Percentiles rank a stretch among this genome's conserved stretches.
Conservation (phyloP, 306 rosid species). For the Prunus mongolica region DNA sequence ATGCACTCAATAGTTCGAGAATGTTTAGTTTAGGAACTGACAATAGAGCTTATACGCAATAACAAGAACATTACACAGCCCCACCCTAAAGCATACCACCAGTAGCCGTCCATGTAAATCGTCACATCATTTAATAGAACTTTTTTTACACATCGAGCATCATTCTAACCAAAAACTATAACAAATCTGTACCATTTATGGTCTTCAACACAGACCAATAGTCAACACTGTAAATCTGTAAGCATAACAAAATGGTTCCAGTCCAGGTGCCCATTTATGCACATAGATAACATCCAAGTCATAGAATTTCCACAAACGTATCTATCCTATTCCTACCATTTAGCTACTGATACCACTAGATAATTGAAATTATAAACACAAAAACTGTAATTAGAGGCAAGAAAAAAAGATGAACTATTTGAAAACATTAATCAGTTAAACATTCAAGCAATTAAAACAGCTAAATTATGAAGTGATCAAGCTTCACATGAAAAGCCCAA, state of each 20-base stretch:
- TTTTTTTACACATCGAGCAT: not conserved
- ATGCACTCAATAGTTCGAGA: not conserved
- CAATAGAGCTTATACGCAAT: not conserved
- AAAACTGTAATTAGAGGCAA: not conserved
- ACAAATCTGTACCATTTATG: not conserved
- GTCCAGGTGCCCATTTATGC: not conserved
- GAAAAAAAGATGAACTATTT: not conserved
- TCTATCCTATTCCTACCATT: not conserved
- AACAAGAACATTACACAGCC: not conserved
- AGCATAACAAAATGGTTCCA: not conserved
- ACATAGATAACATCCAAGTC: not conserved
- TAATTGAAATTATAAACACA: not conserved
- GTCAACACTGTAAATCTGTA: not conserved
- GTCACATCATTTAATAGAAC: not conserved
- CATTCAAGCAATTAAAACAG: not conserved
- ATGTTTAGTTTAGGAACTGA: not conserved
- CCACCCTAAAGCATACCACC: not conserved
- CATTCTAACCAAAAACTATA: not conserved
- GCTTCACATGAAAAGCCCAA: conserved; percentile 16
- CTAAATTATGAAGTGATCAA: conserved; percentile 8
- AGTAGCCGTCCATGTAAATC: not conserved
- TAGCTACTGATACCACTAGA: not conserved
- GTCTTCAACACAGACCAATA: not conserved
- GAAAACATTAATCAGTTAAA: conserved; percentile 3
- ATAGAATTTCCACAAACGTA: not conserved